These are phyloP conservation scores for Chaetomiaceae sp. DNA, from an alignment of 2,329 filamentous ascomycete genomes.

Conservation along the genomic window DNA sequence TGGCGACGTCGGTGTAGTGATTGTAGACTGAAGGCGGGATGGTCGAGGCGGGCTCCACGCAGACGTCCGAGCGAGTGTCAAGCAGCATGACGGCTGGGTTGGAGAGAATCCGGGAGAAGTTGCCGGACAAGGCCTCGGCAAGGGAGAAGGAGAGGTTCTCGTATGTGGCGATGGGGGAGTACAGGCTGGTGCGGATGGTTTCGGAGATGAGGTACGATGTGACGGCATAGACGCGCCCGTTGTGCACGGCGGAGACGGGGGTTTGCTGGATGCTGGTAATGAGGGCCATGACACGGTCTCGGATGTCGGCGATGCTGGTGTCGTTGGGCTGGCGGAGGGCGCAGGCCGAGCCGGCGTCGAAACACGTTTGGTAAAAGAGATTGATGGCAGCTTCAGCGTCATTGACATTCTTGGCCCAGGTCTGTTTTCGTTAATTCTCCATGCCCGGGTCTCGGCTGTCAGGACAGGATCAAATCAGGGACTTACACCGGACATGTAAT, in stretches of 20 bases:
- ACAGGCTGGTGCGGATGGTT: constrained; percentile 8
- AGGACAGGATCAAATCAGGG: neutral
- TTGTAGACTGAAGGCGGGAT: neutral
- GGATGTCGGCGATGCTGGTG: constrained; percentile 1
- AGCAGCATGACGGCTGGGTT: neutral
- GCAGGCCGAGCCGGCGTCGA: constrained; percentile 9
- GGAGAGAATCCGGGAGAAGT: constrained; percentile 9
- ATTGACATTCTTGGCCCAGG: neutral
- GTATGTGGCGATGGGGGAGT: constrained; percentile 11
- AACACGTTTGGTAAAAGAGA: constrained; percentile 14
- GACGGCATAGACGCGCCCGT: constrained; percentile 6
- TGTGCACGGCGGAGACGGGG: constrained; percentile 8
- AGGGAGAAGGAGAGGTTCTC: neutral
- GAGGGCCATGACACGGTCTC: constrained; percentile 3
- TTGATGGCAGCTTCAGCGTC: constrained; percentile 10
- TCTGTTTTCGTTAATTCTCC: neutral
- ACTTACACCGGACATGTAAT: constrained; percentile 26
- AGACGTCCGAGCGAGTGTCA: neutral
- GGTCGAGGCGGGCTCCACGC: neutral
- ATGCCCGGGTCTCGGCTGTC: neutral
- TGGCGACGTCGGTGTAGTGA: neutral
- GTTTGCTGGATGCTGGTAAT: neutral
- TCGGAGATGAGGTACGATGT: constrained; percentile 8
- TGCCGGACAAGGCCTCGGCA: constrained; percentile 6
- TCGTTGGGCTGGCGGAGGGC: constrained; percentile 8